phyloP scores from a whole-genome alignment of 768 basidiomycete genomes.

The Trametes villosa region DNA sequence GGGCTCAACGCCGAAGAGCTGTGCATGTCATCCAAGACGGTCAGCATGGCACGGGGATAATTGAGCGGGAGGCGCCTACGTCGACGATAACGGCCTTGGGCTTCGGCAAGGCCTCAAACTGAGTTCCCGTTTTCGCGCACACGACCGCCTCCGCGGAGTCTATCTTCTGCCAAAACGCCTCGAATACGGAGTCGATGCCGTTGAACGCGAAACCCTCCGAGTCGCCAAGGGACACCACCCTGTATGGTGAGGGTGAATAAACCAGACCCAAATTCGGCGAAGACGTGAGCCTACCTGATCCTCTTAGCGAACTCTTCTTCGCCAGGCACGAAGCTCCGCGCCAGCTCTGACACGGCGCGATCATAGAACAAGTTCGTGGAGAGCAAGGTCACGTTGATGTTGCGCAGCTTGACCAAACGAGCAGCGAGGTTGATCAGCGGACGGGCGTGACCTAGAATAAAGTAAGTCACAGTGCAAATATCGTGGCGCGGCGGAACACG shows the following conservation, averaged over 20 bases:
- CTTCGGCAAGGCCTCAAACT: not conserved
- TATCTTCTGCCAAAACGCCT: constrained; percentile 14
- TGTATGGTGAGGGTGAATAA: not conserved
- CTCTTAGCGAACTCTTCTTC: constrained; percentile 4
- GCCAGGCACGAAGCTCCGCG: constrained; percentile 10
- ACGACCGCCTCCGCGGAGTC: not conserved
- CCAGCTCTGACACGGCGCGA: constrained; percentile 14
- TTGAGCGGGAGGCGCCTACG: constrained; percentile 15
- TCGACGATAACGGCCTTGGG: constrained; percentile 25
- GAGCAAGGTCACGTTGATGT: constrained; percentile 19
- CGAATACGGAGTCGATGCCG: constrained; percentile 10
- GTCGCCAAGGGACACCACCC: constrained; percentile 16
- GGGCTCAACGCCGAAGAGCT: constrained; percentile 9
- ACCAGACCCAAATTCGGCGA: not conserved
- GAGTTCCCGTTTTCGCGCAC: constrained; percentile 15
- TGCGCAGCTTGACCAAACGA: constrained; percentile 5
- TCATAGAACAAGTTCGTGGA: constrained; percentile 10
- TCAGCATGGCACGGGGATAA: not conserved
- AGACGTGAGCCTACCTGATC: constrained; percentile 8
- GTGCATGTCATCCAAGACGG: not conserved
- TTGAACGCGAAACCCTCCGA: not conserved
- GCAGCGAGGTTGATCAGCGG: not conserved
- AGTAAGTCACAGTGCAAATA: not conserved
- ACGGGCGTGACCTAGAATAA: not conserved
- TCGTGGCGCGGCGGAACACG: no score